A percentile compares a stretch with the other conserved stretches of the same genome.
Evolutionary conservation across 2,329 filamentous ascomycete species (phyloP).

Genomic region (Aspergillus ruber): DNA sequence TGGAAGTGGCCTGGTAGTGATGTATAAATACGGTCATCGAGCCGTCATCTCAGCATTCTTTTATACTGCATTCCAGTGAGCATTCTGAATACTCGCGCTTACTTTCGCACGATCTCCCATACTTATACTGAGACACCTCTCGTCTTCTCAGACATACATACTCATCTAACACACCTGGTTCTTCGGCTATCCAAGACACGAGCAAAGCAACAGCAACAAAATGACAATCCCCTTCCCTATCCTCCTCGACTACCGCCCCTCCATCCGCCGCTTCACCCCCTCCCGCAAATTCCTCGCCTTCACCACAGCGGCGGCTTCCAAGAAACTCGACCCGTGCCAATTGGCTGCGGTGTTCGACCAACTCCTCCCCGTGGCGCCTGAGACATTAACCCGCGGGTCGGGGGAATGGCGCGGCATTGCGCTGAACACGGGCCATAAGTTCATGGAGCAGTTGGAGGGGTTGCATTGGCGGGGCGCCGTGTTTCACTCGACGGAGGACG

Average conservation of each 20-base stretch:
- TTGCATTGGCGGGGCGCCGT: constrained; percentile 27
- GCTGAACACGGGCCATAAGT: constrained; percentile 21
- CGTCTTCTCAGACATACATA: background rate
- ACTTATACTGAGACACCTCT: background rate
- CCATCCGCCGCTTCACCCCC: constrained; percentile 3
- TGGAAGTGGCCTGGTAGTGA: background rate
- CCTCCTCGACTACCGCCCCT: constrained; percentile 5
- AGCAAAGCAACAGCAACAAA: background rate
- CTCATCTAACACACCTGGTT: background rate
- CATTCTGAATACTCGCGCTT: too few species aligned
- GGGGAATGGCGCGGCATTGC: constrained; percentile 24
- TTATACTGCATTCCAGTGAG: background rate
- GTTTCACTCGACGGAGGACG: constrained; percentile 23
- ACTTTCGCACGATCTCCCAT: too few species aligned
- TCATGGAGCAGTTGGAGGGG: constrained; percentile 13
- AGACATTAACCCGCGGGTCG: constrained; percentile 10
- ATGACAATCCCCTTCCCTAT: constrained; percentile 11
- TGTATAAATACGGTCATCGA: background rate
- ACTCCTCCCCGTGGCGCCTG: constrained; percentile 17
- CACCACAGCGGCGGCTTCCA: constrained; percentile 1
- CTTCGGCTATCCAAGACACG: background rate
- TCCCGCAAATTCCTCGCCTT: constrained; percentile 7
- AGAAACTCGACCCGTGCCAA: background rate
- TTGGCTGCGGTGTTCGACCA: background rate
- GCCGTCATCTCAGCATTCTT: background rate